Evolutionary conservation across 768 basidiomycete species (phyloP), one percentile per base, ranked within the genome.

Genomic region (Psilocybe azurescens): DNA sequence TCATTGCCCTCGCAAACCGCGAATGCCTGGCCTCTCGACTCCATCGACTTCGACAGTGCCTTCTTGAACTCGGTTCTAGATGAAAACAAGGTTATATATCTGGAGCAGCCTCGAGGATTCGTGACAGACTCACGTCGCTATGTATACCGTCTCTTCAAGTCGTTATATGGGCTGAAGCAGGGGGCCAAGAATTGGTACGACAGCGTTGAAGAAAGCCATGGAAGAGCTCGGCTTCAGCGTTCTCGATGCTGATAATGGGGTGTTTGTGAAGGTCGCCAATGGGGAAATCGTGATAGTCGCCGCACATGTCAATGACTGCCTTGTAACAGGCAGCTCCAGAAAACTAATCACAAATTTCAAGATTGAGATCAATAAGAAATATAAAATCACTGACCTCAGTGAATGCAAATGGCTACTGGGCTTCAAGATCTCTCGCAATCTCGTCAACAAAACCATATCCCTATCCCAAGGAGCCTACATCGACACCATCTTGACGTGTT

Each of bases 81-180:
- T 10, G 61, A 64, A 24, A 39, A 69, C 48, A 53, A 69, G 36
- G 57, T 56, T 11, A 58, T 65, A 9, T 68, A 57, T 36, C 49
- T 65, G 13, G 59, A 65, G 51, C 64, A 63, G 55, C 66, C 64
- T 2, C 32, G 14, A 3, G 55, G 51, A 10, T 59, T 48, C 14
- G 47, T 53, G 14, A 63, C 56, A 0, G 46, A 49, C 44, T 53
- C 61, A 7, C 1, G 39, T 13, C 20, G 20, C 1, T 44, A 60
- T 7, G 73, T 74, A 1, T 74, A 63, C 36, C 63, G 38, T 2
- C 69, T 77, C 1, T 14, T 8, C 10, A 74, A 75, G 49, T 65
- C 72, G 5, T 52, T 76, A 2, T 77, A 75, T 66, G 69, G 75
- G 24, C 2, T 44, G 56, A 74, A 74, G 56, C 75, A 75, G 46